phyloP scores from a whole-genome alignment of 345 rosid genomes.

The Brassica juncea region DNA sequence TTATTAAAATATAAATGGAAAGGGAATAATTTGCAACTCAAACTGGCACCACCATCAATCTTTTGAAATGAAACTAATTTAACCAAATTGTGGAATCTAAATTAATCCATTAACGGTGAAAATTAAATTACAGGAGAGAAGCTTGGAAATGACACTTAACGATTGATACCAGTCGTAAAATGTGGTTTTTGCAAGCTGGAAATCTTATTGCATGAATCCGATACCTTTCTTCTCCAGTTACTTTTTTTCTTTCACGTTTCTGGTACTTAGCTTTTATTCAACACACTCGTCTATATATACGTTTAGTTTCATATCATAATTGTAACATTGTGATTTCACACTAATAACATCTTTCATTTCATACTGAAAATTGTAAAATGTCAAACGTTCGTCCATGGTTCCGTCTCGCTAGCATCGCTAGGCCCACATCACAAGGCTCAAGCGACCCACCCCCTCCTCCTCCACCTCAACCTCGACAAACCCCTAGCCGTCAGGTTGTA shows the following conservation, averaged over 20 bases:
- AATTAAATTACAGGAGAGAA: neutral
- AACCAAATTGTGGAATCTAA: constrained; percentile 15
- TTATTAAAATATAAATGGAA: neutral
- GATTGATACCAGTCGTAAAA: constrained; percentile 40
- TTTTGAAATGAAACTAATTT: too few relatives aligned
- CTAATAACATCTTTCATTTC: constrained; percentile 11
- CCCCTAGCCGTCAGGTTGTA: constrained; percentile 31
- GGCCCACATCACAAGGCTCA: constrained; percentile 40
- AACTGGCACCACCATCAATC: neutral
- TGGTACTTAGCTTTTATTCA: neutral
- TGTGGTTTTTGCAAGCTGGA: constrained; percentile 43
- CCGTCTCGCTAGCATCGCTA: constrained; percentile 41
- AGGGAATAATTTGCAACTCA: constrained; percentile 13
- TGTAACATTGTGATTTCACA: constrained; percentile 23
- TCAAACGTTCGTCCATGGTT: constrained; percentile 45
- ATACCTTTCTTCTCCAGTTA: constrained; percentile 35
- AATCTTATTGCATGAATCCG: constrained; percentile 40
- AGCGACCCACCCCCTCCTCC: constrained; percentile 35
- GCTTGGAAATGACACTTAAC: constrained; percentile 33
- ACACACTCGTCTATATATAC: constrained; percentile 10
- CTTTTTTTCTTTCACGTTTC: constrained; percentile 21
- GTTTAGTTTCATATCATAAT: constrained; percentile 1
- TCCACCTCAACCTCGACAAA: constrained; percentile 24
- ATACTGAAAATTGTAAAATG: constrained; percentile 18
- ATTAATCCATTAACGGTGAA: constrained; percentile 11